A percentile compares a stretch with the other conserved stretches of the same genome.
These are phyloP conservation scores for Plasmodium cynomolgi DNA, from an alignment of 169 alveolate genomes.

Conservation along the genomic window DNA sequence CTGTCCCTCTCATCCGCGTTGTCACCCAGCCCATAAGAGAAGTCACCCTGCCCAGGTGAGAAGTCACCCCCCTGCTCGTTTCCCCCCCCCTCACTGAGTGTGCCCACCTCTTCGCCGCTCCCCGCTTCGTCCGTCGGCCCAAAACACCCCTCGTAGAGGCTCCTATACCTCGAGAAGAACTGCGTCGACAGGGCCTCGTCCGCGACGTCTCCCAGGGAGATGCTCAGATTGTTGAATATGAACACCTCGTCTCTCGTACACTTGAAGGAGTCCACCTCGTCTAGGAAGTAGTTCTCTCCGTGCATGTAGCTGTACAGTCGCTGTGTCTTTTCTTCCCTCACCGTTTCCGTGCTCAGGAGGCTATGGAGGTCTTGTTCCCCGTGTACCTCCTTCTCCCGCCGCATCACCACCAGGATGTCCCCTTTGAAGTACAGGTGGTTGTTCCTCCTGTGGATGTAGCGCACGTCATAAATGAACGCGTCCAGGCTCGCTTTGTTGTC, in stretches of 20 bases:
- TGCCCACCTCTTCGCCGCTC: slow-evolving; percentile 68
- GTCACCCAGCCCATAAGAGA: slow-evolving; percentile 75
- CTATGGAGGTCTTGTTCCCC: neutral
- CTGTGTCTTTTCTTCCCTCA: neutral
- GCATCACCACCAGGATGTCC: slow-evolving; percentile 32
- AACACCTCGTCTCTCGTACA: slow-evolving; percentile 12
- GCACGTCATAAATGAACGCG: slow-evolving; percentile 20
- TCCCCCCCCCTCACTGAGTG: slow-evolving; percentile 58
- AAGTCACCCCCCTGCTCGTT: slow-evolving; percentile 34
- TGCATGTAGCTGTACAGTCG: slow-evolving; percentile 21
- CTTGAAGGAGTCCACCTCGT: slow-evolving; percentile 32
- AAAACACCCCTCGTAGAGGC: slow-evolving; percentile 29
- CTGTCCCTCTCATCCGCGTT: slow-evolving; percentile 74
- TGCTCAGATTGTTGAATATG: slow-evolving; percentile 30
- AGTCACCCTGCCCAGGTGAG: slow-evolving; percentile 50
- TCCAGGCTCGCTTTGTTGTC: slow-evolving; percentile 58
- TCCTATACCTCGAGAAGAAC: slow-evolving; percentile 50
- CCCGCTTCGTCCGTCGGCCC: slow-evolving; percentile 27
- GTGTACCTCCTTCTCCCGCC: slow-evolving; percentile 4
- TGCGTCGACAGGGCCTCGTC: slow-evolving; percentile 46
- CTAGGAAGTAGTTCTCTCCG: slow-evolving; percentile 27
- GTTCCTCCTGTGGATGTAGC: slow-evolving; percentile 26
- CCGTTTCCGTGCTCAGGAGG: neutral
- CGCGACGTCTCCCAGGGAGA: slow-evolving; percentile 20
- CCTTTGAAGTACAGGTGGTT: slow-evolving; percentile 44